phyloP scores from a whole-genome alignment of 176 grass and related monocot genomes.

The Oryza officinalis region DNA sequence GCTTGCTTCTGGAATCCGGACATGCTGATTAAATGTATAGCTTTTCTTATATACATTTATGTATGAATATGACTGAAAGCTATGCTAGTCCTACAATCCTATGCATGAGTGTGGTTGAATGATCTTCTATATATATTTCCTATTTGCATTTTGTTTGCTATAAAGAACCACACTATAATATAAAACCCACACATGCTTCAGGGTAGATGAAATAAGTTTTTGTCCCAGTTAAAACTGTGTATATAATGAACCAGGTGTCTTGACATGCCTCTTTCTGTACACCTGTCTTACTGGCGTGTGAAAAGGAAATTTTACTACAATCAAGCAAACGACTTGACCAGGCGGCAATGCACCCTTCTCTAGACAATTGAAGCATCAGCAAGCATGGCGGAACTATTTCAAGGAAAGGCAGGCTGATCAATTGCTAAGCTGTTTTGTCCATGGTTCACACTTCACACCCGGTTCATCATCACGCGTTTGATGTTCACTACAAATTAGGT shows the following conservation, averaged over 20 bases:
- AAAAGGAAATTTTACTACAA: neutral
- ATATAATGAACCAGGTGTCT: neutral
- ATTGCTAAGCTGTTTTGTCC: neutral
- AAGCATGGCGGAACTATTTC: neutral
- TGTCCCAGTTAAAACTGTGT: neutral
- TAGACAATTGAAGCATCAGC: neutral
- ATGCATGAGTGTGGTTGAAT: neutral
- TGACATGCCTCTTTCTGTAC: slow-evolving; percentile 14
- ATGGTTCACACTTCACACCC: slow-evolving; percentile 33
- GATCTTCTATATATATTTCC: neutral
- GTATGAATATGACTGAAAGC: slow-evolving; percentile 23
- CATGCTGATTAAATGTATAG: neutral
- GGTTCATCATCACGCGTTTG: slow-evolving; percentile 43
- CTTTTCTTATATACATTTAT: neutral
- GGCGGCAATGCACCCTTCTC: neutral
- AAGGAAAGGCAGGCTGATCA: neutral
- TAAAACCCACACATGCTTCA: slow-evolving; percentile 1
- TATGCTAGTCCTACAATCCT: neutral
- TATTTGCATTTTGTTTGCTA: neutral
- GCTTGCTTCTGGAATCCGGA: neutral
- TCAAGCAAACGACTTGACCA: slow-evolving; percentile 28
- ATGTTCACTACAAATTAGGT: slow-evolving; percentile 56
- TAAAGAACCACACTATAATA: neutral
- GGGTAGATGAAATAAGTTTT: neutral
- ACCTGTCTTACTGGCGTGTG: neutral